Base-by-base conservation (phyloP, 2,329 filamentous ascomycete species). In the Calonectria hawksworthii region DNA sequence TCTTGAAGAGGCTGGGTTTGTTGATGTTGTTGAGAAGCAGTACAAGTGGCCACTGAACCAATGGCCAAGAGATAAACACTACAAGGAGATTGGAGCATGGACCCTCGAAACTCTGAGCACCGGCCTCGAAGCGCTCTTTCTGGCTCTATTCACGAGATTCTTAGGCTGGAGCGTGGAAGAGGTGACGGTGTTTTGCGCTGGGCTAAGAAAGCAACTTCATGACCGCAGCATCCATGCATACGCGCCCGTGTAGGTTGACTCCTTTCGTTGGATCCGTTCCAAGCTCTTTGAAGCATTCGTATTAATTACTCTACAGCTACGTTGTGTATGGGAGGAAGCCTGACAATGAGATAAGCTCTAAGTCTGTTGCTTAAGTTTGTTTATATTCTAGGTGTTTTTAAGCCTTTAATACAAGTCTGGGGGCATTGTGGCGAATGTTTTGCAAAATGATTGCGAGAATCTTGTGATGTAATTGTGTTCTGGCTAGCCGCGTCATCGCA, bases 51-150 rank as follows among this genome's bases (percentile, higher is more conserved):
- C 73, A 10, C 56, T 73, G 0, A 75, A 73, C 23, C 34, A 51
- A 30, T 75, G 73, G 73, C 73, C 73, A 18, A 72, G 67, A 18
- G 70, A 75, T 21, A 68, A 75, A 41, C 64, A 65, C 28, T 75
- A 73, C 9, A 75, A 75, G 47, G 73, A 75, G 28, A 30, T 75
- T 11, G 73, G 73, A 14, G 23, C 36, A 4, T 75, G 73, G 73
- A 59, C 70, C 0, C 67, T 23, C 28, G 59, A 38, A 16, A 75
- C 66, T 26, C 10, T 75, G 5, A 52, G 54, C 9, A 36, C 44
- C 8, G 73, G 73, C 5, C 30, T 75, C 2, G 73, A 75, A n/a
- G 73, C 61, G 7, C 23, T 75, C 3, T 30, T 61, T 9, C 54
- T 75, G n/a, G 73, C 65, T 16, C 10, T 73, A 18, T 50, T 73